Evolutionary conservation across 2,329 filamentous ascomycete genomes (phyloP), one percentile per base, ranked within the genome.

Genomic region (Monosporascus cannonballus): DNA sequence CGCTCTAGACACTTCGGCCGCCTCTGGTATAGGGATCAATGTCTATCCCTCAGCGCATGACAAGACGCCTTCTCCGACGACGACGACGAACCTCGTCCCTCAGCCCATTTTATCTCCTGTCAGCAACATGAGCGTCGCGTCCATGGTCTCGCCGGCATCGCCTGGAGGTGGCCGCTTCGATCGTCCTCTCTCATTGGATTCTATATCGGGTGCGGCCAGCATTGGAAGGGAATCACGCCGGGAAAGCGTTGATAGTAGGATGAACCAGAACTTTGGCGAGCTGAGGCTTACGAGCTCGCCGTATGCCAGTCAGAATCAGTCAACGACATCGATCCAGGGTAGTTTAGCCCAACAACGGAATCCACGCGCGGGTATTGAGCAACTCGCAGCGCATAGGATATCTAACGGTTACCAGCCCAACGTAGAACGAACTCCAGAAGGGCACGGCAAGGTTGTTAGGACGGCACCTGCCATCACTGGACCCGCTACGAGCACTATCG

Each of bases 171-270:
- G 73, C 24, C 76, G 77, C 48, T 74, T 74, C 57, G 73, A 75
- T 27, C 71, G 73, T 7, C 71, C 69, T 4, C 65, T 69, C 54
- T 75, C 74, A 3, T 56, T 74, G 9, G 74, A 76, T 27, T 72
- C 72, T 27, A 64, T 60, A 8, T 66, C 67, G 9, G 68, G 66
- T 51, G 60, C 62, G 42, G 57, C 62, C 20, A 70, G 69, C 30
- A 67, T 70, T 47, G 67, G 72, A 25, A 64, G 71, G 2, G 77
- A 85, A 48, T 83, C 85, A 47, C 80, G 87, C 53, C 81, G 89
- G 50, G 89, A 90, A 70, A 92, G 88, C 61, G 86, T 92, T 4
- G 88, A 92, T 68, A 90, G 87, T 68, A 81, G 87, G 56, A 85
- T 92, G 67, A 89, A 89, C 63, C 82, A 84, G 58, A 80, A 80